Evolutionary conservation across 108 stramenopile species (phyloP).

Genomic region (Parietichytrium sp.): DNA sequence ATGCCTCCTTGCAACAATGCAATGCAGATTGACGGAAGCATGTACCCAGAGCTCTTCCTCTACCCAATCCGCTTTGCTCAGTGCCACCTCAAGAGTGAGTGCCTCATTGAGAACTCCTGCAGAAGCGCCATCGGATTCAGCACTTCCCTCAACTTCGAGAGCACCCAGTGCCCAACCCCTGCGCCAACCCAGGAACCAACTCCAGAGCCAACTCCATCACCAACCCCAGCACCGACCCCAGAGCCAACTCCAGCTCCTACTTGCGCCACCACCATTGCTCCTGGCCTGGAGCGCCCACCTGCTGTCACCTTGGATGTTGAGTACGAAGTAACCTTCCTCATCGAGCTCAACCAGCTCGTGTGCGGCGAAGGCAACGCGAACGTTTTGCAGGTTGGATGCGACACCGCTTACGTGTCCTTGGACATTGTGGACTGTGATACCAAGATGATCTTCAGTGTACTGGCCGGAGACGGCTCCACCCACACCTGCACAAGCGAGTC

Average conservation of each 20-base stretch:
- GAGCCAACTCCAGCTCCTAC: neutral
- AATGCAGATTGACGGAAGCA: neutral
- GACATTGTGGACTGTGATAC: too few species aligned
- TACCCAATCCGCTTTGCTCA: neutral
- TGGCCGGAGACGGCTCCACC: too few species aligned
- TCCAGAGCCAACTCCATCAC: neutral
- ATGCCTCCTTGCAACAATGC: neutral
- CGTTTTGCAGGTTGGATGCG: too few species aligned
- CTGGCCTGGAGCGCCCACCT: too few species aligned
- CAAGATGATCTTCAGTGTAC: too few species aligned
- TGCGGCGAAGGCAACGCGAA: too few species aligned
- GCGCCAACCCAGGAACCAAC: too few species aligned
- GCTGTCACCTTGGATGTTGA: too few species aligned
- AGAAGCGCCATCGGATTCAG: neutral
- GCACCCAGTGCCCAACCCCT: neutral
- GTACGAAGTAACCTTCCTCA: too few species aligned
- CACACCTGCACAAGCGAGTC: too few species aligned
- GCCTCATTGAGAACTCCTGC: constrained; percentile 4
- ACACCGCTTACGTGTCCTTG: too few species aligned
- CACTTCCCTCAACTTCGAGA: neutral
- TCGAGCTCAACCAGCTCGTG: too few species aligned
- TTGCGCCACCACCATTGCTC: neutral
- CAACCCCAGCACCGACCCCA: neutral
- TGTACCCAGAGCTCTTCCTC: neutral
- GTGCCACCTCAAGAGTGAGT: neutral